phyloP scores from a whole-genome alignment of 768 basidiomycete species.

The Lentinus brumalis region DNA sequence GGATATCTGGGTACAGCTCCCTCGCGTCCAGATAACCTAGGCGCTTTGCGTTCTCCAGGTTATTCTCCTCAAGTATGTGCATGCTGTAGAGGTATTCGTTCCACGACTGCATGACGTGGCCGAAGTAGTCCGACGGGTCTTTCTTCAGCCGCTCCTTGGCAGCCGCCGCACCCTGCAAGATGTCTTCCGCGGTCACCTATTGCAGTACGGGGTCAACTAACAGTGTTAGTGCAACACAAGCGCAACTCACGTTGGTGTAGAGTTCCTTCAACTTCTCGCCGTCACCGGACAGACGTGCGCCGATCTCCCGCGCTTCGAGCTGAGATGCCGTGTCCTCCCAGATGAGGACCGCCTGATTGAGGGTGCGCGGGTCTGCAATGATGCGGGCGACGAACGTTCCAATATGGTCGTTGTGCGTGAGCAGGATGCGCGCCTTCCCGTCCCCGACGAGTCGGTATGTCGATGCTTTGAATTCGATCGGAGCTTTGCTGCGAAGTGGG shows the following conservation, averaged over 20 bases:
- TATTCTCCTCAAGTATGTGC: slow-evolving; percentile 33
- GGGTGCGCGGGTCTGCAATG: slow-evolving; percentile 33
- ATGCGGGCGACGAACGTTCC: slow-evolving; percentile 31
- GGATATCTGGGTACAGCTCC: slow-evolving; percentile 34
- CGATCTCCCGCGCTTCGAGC: slow-evolving; percentile 25
- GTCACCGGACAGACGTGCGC: slow-evolving; percentile 27
- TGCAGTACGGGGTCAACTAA: not conserved
- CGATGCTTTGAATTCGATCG: too few species aligned
- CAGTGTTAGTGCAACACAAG: not conserved
- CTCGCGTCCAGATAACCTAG: slow-evolving; percentile 32
- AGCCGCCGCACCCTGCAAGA: slow-evolving; percentile 7
- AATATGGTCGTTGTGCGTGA: slow-evolving; percentile 16
- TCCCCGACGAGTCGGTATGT: too few species aligned
- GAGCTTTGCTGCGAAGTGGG: too few species aligned
- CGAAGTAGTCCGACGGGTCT: not conserved
- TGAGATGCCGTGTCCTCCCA: slow-evolving; percentile 31
- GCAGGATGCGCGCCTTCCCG: too few species aligned
- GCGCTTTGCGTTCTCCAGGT: slow-evolving; percentile 27
- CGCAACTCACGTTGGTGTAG: not conserved
- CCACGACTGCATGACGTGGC: not conserved
- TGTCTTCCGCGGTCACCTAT: slow-evolving; percentile 6
- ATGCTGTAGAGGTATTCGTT: slow-evolving; percentile 14
- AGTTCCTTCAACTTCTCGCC: slow-evolving; percentile 16
- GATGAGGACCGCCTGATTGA: slow-evolving; percentile 32
- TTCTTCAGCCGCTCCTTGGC: not conserved